Percentiles rank a stretch among this genome's conserved stretches.
These are phyloP conservation scores for Tephrocybe sp. DNA, from an alignment of 768 basidiomycete species.

Conservation along the genomic window DNA sequence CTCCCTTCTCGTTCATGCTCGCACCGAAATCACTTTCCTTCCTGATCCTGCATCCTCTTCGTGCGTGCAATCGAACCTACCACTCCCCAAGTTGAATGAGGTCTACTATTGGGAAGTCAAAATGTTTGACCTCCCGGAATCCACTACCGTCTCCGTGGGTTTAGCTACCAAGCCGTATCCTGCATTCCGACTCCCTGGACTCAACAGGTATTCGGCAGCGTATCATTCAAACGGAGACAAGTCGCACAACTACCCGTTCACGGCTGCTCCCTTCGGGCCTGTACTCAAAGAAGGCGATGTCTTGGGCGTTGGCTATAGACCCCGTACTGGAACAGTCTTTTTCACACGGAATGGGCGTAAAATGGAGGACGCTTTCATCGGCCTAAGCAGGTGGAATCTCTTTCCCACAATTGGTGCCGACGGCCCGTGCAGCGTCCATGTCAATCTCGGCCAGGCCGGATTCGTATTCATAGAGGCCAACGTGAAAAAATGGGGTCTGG, in stretches of 20 bases:
- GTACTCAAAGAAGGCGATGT: slow-evolving; percentile 92
- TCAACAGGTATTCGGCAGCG: slow-evolving; percentile 84
- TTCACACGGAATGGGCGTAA: slow-evolving; percentile 98
- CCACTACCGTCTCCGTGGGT: slow-evolving; percentile 89
- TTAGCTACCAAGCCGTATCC: slow-evolving; percentile 98
- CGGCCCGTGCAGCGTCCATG: slow-evolving; percentile 94
- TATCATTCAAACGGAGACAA: slow-evolving; percentile 98
- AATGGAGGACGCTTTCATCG: slow-evolving; percentile 93
- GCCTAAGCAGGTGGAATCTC: slow-evolving; percentile 86
- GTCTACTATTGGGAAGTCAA: slow-evolving; percentile 99
- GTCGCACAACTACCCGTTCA: slow-evolving; percentile 96
- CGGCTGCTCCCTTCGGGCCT: slow-evolving; percentile 80
- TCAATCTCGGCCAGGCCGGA: slow-evolving; percentile 96
- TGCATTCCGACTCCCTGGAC: slow-evolving; percentile 87
- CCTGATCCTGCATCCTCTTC: slow-evolving; percentile 94
- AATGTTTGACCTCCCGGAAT: slow-evolving; percentile 93
- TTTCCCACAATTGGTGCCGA: slow-evolving; percentile 98
- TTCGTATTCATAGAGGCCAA: slow-evolving; percentile 99
- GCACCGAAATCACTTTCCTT: slow-evolving; percentile 98
- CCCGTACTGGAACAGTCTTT: slow-evolving; percentile 97
- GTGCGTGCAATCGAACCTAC: slow-evolving; percentile 94
- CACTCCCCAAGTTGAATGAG: slow-evolving; percentile 96
- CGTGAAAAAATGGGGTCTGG: slow-evolving; percentile 99
- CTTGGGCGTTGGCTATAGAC: slow-evolving; percentile 93
- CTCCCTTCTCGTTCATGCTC: slow-evolving; percentile 88